Evolutionary conservation across 2,329 filamentous ascomycete genomes (phyloP).

Genomic region (Hypoxylon sp.): DNA sequence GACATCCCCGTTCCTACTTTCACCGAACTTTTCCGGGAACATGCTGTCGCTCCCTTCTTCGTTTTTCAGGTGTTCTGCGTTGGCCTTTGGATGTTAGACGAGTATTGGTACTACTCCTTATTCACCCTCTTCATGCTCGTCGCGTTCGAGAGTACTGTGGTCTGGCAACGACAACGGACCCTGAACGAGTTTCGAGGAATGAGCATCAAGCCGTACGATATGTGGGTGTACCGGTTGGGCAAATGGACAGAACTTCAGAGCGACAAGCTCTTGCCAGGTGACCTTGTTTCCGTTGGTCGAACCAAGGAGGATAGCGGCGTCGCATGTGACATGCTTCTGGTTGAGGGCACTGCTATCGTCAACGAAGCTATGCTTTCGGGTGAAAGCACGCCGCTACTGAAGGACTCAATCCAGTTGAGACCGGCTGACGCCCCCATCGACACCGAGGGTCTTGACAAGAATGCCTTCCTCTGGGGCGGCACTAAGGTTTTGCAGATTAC

Average conservation of each 20-base stretch:
- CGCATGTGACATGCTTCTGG: conserved; percentile 95
- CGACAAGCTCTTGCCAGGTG: conserved; percentile 92
- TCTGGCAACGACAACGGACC: conserved; percentile 98
- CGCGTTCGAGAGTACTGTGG: conserved; percentile 96
- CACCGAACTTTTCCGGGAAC: conserved; percentile 95
- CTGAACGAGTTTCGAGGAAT: conserved; percentile 97
- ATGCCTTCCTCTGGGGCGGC: conserved; percentile 94
- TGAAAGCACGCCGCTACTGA: conserved; percentile 95
- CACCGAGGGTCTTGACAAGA: conserved; percentile 94
- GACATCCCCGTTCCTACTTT: conserved; percentile 98
- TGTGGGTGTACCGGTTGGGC: conserved; percentile 89
- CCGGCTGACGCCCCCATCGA: conserved; percentile 86
- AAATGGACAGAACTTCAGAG: conserved; percentile 92
- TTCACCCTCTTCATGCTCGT: conserved; percentile 99
- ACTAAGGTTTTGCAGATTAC: conserved; percentile 98
- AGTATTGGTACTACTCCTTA: conserved; percentile 99
- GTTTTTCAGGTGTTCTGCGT: conserved; percentile 99
- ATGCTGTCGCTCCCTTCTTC: conserved; percentile 98
- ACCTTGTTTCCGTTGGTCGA: conserved; percentile 90
- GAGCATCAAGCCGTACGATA: conserved; percentile 98
- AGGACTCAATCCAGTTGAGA: conserved; percentile 94
- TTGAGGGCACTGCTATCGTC: conserved; percentile 96
- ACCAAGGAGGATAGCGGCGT: conserved; percentile 98
- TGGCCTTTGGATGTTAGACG: conserved; percentile 97
- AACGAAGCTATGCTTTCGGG: conserved; percentile 99